Evolutionary conservation across 1,284 basidiomycete species (phyloP).

Genomic region (Amylostereum areolatum): DNA sequence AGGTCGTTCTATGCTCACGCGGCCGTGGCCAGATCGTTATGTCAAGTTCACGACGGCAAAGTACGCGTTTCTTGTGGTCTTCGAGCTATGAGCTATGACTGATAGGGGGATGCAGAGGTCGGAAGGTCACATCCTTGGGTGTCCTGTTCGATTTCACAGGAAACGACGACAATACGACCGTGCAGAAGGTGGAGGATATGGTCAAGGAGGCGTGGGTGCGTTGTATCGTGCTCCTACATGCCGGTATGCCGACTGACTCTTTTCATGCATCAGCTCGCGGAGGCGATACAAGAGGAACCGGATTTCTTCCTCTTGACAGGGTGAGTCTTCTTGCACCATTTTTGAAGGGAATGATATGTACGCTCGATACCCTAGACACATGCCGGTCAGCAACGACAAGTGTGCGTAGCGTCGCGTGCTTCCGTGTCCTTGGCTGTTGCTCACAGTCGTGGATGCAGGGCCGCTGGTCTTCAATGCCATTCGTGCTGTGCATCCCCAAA

Average conservation of each 20-base stretch:
- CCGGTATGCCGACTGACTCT: background rate
- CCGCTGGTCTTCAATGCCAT: conserved; percentile 70
- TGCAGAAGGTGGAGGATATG: conserved; percentile 70
- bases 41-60: conserved; percentile 73
- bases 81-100: no score
- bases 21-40: conserved; percentile 41
- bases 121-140: conserved; percentile 73
- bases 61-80: no score
- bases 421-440: conserved; percentile 6
- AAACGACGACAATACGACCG: conserved; percentile 62
- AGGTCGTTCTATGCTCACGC: background rate
- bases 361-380: background rate
- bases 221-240: background rate
- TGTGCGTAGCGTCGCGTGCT: no score
- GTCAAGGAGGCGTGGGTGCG: conserved; percentile 68
- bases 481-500: conserved; percentile 63
- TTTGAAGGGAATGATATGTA: no score
- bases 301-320: conserved; percentile 73
- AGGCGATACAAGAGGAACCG: conserved; percentile 75
- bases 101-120: no score
- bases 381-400: background rate
- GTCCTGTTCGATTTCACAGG: conserved; percentile 74
- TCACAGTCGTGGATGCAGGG: conserved; percentile 33
- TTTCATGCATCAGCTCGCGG: conserved; percentile 48
- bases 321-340: background rate